phyloP scores from a whole-genome alignment of 2,329 filamentous ascomycete genomes.

The Nemania abortiva region DNA sequence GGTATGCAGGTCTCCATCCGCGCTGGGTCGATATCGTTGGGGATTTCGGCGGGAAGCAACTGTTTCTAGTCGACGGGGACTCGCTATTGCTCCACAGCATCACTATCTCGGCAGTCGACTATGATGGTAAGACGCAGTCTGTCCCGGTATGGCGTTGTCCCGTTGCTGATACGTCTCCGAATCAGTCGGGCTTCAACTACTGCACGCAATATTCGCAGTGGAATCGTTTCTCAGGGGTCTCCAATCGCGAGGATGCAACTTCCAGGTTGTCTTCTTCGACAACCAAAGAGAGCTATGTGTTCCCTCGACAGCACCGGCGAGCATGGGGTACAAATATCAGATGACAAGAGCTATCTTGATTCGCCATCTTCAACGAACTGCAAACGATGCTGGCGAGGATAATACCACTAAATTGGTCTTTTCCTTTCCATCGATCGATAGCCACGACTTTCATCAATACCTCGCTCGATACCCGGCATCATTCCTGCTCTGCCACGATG shows the following conservation, averaged over 20 bases:
- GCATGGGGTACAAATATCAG: slow-evolving; percentile 63
- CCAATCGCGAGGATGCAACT: slow-evolving; percentile 73
- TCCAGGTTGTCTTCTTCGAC: slow-evolving; percentile 78
- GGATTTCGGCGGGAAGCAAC: slow-evolving; percentile 79
- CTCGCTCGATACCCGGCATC: slow-evolving; percentile 67
- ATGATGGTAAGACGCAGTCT: slow-evolving; percentile 59
- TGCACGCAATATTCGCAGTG: slow-evolving; percentile 77
- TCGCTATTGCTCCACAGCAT: slow-evolving; percentile 76
- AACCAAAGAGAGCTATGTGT: slow-evolving; percentile 67
- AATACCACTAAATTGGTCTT: slow-evolving; percentile 54
- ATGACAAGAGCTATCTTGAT: slow-evolving; percentile 74
- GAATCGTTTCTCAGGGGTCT: slow-evolving; percentile 74
- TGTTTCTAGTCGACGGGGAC: slow-evolving; percentile 80
- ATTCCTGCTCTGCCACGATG: slow-evolving; percentile 78
- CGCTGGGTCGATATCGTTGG: slow-evolving; percentile 74
- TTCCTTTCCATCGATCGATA: slow-evolving; percentile 61
- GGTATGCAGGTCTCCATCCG: slow-evolving; percentile 42
- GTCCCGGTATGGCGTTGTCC: background rate
- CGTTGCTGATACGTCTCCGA: slow-evolving; percentile 6
- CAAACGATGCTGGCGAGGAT: slow-evolving; percentile 29
- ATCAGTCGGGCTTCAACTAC: slow-evolving; percentile 67
- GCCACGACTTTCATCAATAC: slow-evolving; percentile 66
- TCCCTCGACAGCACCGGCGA: slow-evolving; percentile 55
- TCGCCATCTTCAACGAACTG: slow-evolving; percentile 64
- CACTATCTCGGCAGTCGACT: slow-evolving; percentile 72